Conservation (phyloP, 495 filamentous ascomycete species). For the Tuber aestivum region DNA sequence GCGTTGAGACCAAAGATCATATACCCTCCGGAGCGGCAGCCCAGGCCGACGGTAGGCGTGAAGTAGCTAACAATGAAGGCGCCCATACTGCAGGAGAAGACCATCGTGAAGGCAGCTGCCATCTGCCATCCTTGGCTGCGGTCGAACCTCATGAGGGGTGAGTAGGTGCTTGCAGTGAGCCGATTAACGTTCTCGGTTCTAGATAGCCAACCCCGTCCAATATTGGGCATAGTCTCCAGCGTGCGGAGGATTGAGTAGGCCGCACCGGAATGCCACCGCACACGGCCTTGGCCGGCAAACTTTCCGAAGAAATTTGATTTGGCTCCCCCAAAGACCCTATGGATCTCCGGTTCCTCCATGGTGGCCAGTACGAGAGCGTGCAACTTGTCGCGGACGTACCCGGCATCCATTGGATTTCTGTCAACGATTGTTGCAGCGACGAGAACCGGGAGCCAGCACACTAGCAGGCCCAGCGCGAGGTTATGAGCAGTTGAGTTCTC, state of each 20-base stretch:
- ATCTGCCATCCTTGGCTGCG: constrained; percentile 47
- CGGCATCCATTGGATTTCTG: constrained; percentile 48
- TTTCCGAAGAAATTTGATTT: constrained; percentile 41
- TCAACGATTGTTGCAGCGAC: constrained; percentile 49
- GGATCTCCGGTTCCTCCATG: not conserved
- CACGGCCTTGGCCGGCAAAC: constrained; percentile 50
- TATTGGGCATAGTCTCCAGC: constrained; percentile 40
- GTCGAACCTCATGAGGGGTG: constrained; percentile 41
- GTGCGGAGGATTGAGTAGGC: constrained; percentile 48
- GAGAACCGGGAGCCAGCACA: constrained; percentile 51
- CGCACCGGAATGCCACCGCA: constrained; percentile 47
- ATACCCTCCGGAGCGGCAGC: constrained; percentile 51
- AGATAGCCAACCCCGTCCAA: not conserved
- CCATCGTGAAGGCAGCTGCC: constrained; percentile 41
- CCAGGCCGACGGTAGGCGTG: constrained; percentile 50
- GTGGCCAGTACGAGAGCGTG: no score
- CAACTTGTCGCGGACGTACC: constrained; percentile 44
- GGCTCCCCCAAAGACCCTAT: constrained; percentile 33
- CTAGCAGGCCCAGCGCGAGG: constrained; percentile 48
- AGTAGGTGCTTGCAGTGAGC: not conserved
- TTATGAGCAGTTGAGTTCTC: constrained; percentile 46
- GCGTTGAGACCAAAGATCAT: constrained; percentile 45
- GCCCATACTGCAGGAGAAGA: constrained; percentile 42
- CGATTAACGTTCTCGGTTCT: not conserved
- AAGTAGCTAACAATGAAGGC: constrained; percentile 47